Evolutionary conservation across 331 rosid genomes (phyloP).

Genomic region (Quercus tomentella): DNA sequence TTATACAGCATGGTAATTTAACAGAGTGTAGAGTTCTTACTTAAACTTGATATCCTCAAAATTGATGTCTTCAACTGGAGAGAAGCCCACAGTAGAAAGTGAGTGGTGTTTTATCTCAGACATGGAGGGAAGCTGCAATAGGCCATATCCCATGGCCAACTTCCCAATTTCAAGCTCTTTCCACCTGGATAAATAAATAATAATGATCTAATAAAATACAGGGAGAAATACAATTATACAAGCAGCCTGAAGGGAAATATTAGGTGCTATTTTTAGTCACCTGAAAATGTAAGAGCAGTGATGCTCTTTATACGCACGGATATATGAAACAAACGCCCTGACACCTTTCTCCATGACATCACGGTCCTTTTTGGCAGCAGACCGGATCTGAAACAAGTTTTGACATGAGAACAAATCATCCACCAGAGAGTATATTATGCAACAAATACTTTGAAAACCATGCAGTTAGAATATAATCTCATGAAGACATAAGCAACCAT

Average conservation of each 20-base stretch:
- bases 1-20: not conserved
- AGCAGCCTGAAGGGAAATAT: not conserved
- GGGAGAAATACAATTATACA: not conserved
- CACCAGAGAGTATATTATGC: not conserved
- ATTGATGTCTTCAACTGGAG: conserved; percentile 68
- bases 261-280: conserved; percentile 23
- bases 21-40: conserved; percentile 36
- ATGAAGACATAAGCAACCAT: not conserved
- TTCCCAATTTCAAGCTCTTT: conserved; percentile 94
- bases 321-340: conserved; percentile 86
- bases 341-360: conserved; percentile 94
- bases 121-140: conserved; percentile 85
- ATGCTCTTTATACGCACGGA: conserved; percentile 93
- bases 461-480: not conserved
- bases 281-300: conserved; percentile 85
- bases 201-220: not conserved
- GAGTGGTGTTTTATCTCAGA: conserved; percentile 70
- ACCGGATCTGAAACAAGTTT: conserved; percentile 58
- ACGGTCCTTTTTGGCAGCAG: conserved; percentile 74
- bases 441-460: not conserved
- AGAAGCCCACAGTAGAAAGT: conserved; percentile 75
- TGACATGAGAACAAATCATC: not conserved
- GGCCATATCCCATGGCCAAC: conserved; percentile 82
- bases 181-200: conserved; percentile 50
- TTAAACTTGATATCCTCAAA: conserved; percentile 74